A percentile compares a stretch with the other conserved stretches of the same genome.
Evolutionary conservation across 192 early-diverging fungal genomes (phyloP).

Genomic region (Funneliformis mosseae): DNA sequence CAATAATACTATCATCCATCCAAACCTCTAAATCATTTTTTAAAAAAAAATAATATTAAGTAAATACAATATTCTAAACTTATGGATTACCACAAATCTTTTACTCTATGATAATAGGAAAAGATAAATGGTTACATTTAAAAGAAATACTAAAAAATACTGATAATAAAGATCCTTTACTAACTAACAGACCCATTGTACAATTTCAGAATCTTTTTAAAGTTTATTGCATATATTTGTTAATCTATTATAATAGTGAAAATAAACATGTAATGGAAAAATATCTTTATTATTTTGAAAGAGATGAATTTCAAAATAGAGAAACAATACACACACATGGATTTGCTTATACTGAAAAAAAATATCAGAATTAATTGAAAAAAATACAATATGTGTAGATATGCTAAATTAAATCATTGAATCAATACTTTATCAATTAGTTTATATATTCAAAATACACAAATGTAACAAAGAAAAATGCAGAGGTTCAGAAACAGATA

Average conservation of each 20-base stretch:
- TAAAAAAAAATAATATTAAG: background rate
- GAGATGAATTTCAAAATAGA: conserved; percentile 26
- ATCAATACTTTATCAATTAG: background rate
- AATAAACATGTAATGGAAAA: too few relatives aligned
- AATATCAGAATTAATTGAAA: background rate
- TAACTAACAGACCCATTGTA: background rate
- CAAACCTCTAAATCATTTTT: background rate
- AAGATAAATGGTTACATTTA: conserved; percentile 5
- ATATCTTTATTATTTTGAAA: conserved; percentile 1
- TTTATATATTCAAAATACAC: background rate
- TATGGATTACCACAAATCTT: conserved; percentile 12
- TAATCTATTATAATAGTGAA: too few relatives aligned
- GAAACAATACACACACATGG: conserved; percentile 5
- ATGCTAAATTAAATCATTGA: background rate
- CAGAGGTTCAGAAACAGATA: background rate
- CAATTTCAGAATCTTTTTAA: too few relatives aligned
- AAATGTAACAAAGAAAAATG: background rate
- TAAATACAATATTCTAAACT: background rate
- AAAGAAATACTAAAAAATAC: background rate
- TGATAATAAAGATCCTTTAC: background rate
- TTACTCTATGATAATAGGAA: background rate
- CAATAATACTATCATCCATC: background rate
- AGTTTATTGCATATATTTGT: too few relatives aligned
- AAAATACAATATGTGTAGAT: background rate
- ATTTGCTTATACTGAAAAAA: background rate